phyloP scores from a whole-genome alignment of 169 alveolate genomes.

The Cardiosporidium cionae region DNA sequence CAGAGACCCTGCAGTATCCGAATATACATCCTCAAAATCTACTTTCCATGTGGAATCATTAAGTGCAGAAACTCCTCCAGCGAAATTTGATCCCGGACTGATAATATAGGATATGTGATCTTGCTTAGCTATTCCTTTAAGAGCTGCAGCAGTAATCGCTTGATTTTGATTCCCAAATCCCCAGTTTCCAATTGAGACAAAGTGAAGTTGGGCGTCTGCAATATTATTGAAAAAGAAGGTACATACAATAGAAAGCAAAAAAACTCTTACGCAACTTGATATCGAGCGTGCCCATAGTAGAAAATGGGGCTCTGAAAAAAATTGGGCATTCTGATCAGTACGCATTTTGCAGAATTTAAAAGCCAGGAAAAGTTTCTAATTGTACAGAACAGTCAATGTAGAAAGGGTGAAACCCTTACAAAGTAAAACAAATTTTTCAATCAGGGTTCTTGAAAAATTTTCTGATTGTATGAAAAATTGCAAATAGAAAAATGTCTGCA shows the following conservation, averaged over 20 bases:
- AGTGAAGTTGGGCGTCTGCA: constrained; percentile 54
- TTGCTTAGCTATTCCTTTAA: constrained; percentile 55
- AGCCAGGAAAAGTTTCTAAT: no score
- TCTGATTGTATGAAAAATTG: no score
- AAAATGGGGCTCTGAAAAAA: no score
- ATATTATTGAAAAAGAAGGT: constrained; percentile 21
- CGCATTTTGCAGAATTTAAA: no score
- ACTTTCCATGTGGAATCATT: constrained; percentile 60
- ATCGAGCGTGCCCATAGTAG: no score
- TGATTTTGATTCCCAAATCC: constrained; percentile 63
- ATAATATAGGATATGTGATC: constrained; percentile 66
- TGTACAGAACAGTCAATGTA: no score
- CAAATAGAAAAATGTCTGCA: no score
- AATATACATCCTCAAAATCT: constrained; percentile 57
- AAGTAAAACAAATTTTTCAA: no score
- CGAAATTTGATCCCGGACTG: constrained; percentile 72
- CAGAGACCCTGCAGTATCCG: constrained; percentile 57
- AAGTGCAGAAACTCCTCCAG: constrained; percentile 60
- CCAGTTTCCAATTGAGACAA: constrained; percentile 75
- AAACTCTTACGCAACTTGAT: no score
- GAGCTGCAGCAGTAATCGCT: constrained; percentile 56
- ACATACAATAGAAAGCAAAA: not conserved
- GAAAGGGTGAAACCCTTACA: no score
- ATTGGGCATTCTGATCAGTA: no score
- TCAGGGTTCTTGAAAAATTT: no score